Percentiles rank a stretch among this genome's conserved stretches.
Conservation (phyloP, 306 rosid species). For the Luffa acutangula region DNA sequence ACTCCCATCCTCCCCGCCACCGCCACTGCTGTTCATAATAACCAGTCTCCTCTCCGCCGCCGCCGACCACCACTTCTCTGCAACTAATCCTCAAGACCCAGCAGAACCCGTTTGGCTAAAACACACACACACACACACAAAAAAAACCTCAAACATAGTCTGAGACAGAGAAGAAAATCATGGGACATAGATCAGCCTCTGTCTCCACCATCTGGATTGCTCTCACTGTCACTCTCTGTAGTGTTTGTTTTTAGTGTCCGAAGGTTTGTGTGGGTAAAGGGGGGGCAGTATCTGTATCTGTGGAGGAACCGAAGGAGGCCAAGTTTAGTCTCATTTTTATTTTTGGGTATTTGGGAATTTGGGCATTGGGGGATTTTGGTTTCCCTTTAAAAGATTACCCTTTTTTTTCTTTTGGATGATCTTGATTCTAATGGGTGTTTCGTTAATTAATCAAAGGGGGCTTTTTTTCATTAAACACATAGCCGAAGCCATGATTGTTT, state of each 20-base stretch:
- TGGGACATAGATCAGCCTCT: conserved; percentile 22
- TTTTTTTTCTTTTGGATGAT: background rate
- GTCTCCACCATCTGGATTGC: conserved; percentile 20
- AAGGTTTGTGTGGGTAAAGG: conserved; percentile 22
- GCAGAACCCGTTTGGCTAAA: background rate
- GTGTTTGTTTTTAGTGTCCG: conserved; percentile 16
- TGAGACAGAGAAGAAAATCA: conserved; percentile 13
- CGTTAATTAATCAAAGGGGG: background rate
- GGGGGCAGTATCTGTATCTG: conserved; percentile 22
- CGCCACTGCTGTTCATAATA: conserved; percentile 16
- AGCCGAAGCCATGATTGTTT: background rate
- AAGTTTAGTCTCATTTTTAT: conserved; percentile 16
- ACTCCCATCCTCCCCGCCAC: conserved; percentile 15
- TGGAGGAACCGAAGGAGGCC: conserved; percentile 19
- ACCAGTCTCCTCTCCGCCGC: background rate
- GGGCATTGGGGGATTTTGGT: background rate
- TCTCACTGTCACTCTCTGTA: conserved; percentile 10
- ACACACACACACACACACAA: too few relatives aligned
- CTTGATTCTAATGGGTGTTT: background rate
- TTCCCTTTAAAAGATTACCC: background rate
- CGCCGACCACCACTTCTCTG: background rate
- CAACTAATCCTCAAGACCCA: background rate
- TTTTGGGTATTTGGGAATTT: background rate
- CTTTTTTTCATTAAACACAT: background rate
- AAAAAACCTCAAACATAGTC: conserved; percentile 20